Evolutionary conservation across 768 basidiomycete genomes (phyloP), one percentile per base, ranked within the genome.

Genomic region (Amyloporia xantha): DNA sequence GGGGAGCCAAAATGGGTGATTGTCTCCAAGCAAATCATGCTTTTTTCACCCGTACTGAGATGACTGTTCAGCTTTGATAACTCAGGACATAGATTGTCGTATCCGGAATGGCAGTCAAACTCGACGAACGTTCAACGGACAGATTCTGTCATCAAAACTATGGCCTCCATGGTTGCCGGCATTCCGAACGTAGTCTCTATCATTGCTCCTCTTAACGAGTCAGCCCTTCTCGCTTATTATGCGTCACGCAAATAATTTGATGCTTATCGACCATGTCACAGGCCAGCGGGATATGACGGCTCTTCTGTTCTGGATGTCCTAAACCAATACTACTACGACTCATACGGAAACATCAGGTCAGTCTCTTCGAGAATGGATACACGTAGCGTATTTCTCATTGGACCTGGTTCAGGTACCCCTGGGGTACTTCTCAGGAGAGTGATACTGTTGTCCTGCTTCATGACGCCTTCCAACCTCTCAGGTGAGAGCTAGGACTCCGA

Each of bases 161-260:
- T 91, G 49, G 79, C 82, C 13, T 67, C 69, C 49, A 77, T 78
- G 70, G 88, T 79, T 60, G 73, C 73, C 21, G 65, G 69, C 55
- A 71, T 77, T 51, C 60, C 72, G 1, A 57, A 72, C 15, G 76
- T 79, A 11, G 86, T 88, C 0, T 66, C 85, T 1, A 68, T 73
- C 40, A 90, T 92, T 47, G 84, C 83, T 19, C 80, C 87, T 1
- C 59, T 92, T 57, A 92, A 91, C 56, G 90, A 91, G 86, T 89
- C 53, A 28, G 69, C 60, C 21, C 28, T 20, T 23, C 27, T 2
- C 25, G 6, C 15, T n/a, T n/a, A n/a, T n/a, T n/a, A n/a, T n/a
- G n/a, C n/a, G n/a, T n/a, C n/a, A n/a, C n/a, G n/a, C n/a, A n/a
- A n/a, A n/a, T n/a, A n/a, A n/a, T n/a, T n/a, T n/a, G n/a, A n/a